Evolutionary conservation across 2,329 filamentous ascomycete genomes (phyloP).

Genomic region (Diaporthe capsici): DNA sequence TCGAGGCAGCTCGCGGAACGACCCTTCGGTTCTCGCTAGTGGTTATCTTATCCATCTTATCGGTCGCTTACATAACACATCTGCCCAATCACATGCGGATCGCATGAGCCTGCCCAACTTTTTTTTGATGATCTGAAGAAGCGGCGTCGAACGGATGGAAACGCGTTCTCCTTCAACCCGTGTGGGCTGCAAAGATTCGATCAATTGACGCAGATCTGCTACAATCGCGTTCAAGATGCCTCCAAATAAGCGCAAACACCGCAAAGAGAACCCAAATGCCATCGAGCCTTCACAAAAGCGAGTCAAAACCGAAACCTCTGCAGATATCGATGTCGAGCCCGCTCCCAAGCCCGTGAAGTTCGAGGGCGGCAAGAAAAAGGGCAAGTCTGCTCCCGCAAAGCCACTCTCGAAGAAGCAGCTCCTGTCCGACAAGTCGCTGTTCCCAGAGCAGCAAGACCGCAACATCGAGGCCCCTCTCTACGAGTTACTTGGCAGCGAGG

Average conservation of each 20-base stretch:
- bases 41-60: conserved; percentile 36
- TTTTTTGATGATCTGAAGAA: conserved; percentile 26
- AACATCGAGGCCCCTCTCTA: conserved; percentile 72
- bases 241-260: conserved; percentile 41
- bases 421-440: conserved; percentile 57
- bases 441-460: conserved; percentile 69
- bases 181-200: neutral
- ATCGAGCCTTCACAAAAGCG: conserved; percentile 41
- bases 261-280: conserved; percentile 41
- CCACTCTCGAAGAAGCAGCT: conserved; percentile 52
- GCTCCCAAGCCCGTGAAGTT: conserved; percentile 45
- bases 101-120: conserved; percentile 32
- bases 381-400: conserved; percentile 16
- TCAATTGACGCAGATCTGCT: neutral
- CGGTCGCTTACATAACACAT: conserved; percentile 24
- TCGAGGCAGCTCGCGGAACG: neutral
- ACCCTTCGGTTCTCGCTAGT: neutral
- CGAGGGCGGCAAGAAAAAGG: conserved; percentile 38
- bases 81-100: conserved; percentile 35
- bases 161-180: neutral
- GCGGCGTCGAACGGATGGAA: neutral
- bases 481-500: conserved; percentile 72
- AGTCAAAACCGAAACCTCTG: conserved; percentile 44
- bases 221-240: conserved; percentile 30
- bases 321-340: conserved; percentile 30